These are phyloP conservation scores for Hymenoscyphus occultus DNA, from an alignment of 2,329 filamentous ascomycete genomes.

Conservation along the genomic window DNA sequence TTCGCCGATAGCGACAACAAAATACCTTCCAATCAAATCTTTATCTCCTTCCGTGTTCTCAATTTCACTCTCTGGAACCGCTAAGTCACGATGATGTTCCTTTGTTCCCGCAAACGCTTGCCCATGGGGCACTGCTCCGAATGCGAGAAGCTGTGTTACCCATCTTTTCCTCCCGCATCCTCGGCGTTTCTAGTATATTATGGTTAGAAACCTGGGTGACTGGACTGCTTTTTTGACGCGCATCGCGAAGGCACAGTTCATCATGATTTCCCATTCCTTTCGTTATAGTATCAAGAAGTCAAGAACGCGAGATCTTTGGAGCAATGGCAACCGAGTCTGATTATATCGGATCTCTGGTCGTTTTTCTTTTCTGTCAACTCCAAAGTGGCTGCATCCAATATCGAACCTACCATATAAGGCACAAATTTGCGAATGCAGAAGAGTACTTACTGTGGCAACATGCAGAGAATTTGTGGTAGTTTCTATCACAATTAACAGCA, in stretches of 20 bases:
- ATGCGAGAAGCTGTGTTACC: too few species aligned
- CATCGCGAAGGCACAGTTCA: neutral
- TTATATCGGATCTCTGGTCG: neutral
- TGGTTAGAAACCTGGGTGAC: neutral
- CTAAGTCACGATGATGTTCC: too few species aligned
- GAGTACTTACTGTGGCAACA: neutral
- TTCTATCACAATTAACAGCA: neutral
- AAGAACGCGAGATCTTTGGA: neutral
- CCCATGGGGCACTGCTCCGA: too few species aligned
- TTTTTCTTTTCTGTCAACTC: neutral
- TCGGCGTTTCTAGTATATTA: too few species aligned
- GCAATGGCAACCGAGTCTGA: neutral
- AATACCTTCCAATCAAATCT: too few species aligned
- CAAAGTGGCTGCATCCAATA: neutral
- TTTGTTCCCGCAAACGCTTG: too few species aligned
- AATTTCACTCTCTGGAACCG: too few species aligned
- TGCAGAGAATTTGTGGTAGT: neutral
- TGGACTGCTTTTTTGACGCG: neutral
- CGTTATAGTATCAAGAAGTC: neutral
- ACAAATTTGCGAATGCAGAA: neutral
- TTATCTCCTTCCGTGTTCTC: too few species aligned
- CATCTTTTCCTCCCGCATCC: too few species aligned
- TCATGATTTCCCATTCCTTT: neutral
- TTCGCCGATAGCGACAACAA: too few species aligned
- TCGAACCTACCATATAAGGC: neutral